Conservation (phyloP, 768 basidiomycete species). For the Rhizopogon salebrosus region DNA sequence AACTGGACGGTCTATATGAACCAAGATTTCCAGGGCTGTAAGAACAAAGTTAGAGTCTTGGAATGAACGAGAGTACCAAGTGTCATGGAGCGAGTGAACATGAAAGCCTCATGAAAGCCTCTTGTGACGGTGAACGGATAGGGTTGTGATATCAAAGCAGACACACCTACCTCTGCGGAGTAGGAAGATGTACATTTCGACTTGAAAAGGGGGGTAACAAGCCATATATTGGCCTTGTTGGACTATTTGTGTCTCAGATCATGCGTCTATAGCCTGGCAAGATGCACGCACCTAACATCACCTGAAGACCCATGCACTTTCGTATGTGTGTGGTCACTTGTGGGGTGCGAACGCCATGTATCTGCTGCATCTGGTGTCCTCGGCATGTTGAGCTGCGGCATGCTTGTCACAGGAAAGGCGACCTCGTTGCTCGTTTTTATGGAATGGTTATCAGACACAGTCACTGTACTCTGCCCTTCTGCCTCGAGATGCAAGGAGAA, state of each 20-base stretch:
- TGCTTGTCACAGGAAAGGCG: background rate
- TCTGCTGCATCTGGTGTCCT: background rate
- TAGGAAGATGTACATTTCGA: slow-evolving; percentile 20
- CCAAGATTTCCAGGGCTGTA: slow-evolving; percentile 29
- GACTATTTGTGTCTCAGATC: background rate
- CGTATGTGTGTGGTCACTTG: background rate
- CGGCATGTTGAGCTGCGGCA: background rate
- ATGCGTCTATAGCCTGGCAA: background rate
- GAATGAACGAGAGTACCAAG: background rate
- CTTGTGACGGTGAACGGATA: background rate
- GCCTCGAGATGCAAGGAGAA: background rate
- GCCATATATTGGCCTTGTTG: slow-evolving; percentile 1
- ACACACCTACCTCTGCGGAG: slow-evolving; percentile 23
- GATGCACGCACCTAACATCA: background rate
- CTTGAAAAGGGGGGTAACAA: slow-evolving; percentile 9
- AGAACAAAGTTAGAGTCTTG: slow-evolving; percentile 7
- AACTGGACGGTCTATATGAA: slow-evolving; percentile 22
- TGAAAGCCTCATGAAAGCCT: background rate
- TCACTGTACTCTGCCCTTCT: background rate
- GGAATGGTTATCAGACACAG: background rate
- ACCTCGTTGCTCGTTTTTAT: background rate
- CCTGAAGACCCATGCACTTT: background rate
- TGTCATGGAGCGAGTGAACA: background rate
- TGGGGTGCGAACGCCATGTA: background rate
- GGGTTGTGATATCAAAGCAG: background rate